Percentiles rank a stretch among this genome's conserved stretches.
phyloP scores from a whole-genome alignment of 345 rosid species.

The Rhodamnia rubescens region DNA sequence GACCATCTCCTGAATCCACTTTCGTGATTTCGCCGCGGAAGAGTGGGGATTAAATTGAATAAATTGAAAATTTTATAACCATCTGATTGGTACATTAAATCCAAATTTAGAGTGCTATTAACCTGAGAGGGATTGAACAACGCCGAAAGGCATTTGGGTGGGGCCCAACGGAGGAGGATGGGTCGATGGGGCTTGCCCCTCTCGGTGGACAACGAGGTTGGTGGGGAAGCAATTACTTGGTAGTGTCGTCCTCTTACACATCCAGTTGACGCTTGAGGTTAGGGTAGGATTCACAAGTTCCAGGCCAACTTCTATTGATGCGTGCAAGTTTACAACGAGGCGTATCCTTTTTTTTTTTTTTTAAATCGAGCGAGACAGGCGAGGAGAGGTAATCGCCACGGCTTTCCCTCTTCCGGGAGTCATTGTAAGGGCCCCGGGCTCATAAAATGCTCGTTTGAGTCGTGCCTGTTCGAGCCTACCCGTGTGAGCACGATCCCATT shows the following conservation, averaged over 20 bases:
- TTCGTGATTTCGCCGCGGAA: too few species aligned
- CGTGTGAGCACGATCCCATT: too few species aligned
- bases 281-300: not conserved
- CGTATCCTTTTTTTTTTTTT: too few species aligned
- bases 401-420: too few species aligned
- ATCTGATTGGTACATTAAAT: not conserved
- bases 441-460: too few species aligned
- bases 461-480: too few species aligned
- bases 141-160: not conserved
- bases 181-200: not conserved
- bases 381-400: rapidly evolving
- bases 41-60: not conserved
- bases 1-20: too few species aligned
- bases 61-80: rapidly evolving
- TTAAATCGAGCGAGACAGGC: not conserved
- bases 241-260: not conserved
- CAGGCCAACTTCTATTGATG: not conserved
- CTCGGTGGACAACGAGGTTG: not conserved
- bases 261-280: not conserved
- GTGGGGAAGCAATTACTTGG: not conserved
- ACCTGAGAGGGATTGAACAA: too few species aligned
- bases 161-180: not conserved
- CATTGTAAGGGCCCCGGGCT: too few species aligned
- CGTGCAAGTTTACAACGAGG: not conserved
- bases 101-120: not conserved